Evolutionary conservation across 768 basidiomycete genomes (phyloP).

Genomic region (Leccinum fibrillosum): DNA sequence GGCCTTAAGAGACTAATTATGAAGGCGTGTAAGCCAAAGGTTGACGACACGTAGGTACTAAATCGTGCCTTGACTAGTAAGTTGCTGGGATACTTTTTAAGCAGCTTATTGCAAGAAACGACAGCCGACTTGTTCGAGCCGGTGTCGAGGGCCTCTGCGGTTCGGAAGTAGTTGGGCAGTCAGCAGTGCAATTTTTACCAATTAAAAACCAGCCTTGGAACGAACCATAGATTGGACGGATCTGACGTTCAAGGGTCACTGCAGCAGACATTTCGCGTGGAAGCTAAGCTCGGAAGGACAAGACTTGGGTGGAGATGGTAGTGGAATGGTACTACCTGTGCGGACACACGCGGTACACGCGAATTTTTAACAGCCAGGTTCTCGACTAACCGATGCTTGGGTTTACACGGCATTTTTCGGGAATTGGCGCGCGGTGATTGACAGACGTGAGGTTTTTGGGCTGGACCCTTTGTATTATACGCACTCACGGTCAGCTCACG

Average conservation of each 20-base stretch:
- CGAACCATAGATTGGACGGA: constrained; percentile 82
- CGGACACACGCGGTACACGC: constrained; percentile 6
- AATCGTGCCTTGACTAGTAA: constrained; percentile 60
- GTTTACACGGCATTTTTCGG: constrained; percentile 22
- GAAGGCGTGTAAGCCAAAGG: constrained; percentile 12
- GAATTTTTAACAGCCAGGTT: constrained; percentile 25
- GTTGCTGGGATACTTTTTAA: constrained; percentile 81
- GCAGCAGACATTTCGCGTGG: constrained; percentile 42
- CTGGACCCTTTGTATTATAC: not conserved
- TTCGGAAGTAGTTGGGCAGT: not conserved
- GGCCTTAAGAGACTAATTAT: constrained; percentile 70
- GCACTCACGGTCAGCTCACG: constrained; percentile 1
- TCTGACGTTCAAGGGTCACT: constrained; percentile 71
- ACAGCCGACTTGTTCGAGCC: constrained; percentile 86
- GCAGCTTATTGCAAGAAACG: constrained; percentile 79
- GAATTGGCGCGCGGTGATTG: constrained; percentile 16
- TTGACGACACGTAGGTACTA: not conserved
- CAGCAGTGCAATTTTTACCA: not conserved
- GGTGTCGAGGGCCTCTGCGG: constrained; percentile 77
- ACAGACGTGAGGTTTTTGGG: constrained; percentile 1
- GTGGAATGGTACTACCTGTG: constrained; percentile 1
- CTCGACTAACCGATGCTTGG: constrained; percentile 24
- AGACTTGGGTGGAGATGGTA: not conserved
- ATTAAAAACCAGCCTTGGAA: not conserved
- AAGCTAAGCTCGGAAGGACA: not conserved